Evolutionary conservation across 805 yeast genomes (phyloP).

Genomic region (Wickerhamomyces chaumierensis): DNA sequence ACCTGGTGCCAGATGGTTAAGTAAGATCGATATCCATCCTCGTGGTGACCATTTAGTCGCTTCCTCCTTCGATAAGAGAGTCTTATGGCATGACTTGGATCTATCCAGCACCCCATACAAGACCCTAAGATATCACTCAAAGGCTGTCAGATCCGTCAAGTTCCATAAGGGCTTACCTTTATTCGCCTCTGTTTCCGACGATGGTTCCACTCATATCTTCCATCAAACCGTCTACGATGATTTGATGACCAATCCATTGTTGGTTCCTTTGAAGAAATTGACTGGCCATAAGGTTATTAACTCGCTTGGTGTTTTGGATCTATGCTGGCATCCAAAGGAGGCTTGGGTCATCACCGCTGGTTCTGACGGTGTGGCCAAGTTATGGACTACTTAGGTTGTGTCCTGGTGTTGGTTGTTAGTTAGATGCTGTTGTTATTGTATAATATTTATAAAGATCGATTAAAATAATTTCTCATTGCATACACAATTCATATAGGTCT

Average conservation of each 20-base stretch:
- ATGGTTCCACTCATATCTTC: conserved; percentile 86
- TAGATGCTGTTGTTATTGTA: too few species aligned
- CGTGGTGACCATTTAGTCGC: conserved; percentile 91
- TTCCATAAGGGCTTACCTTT: conserved; percentile 87
- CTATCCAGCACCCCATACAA: conserved; percentile 84
- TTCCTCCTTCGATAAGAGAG: conserved; percentile 88
- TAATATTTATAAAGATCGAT: too few species aligned
- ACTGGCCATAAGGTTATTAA: conserved; percentile 76
- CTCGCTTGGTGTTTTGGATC: conserved; percentile 78
- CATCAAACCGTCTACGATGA: conserved; percentile 96
- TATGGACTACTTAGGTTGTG: conserved; percentile 81
- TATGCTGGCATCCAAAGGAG: conserved; percentile 94
- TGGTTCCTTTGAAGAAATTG: conserved; percentile 91
- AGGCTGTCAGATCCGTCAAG: conserved; percentile 80
- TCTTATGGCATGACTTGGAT: conserved; percentile 95
- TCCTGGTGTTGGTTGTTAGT: not conserved
- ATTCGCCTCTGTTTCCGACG: conserved; percentile 92
- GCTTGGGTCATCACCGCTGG: conserved; percentile 98
- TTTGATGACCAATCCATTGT: conserved; percentile 85
- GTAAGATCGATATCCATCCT: conserved; percentile 88
- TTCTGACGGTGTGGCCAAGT: conserved; percentile 89
- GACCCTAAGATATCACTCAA: conserved; percentile 87
- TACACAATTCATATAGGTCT: too few species aligned
- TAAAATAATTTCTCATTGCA: too few species aligned
- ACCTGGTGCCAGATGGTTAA: conserved; percentile 96